These are phyloP conservation scores for Larix sibirica DNA, from an alignment of 83 land plant genomes.

Conservation along the genomic window DNA sequence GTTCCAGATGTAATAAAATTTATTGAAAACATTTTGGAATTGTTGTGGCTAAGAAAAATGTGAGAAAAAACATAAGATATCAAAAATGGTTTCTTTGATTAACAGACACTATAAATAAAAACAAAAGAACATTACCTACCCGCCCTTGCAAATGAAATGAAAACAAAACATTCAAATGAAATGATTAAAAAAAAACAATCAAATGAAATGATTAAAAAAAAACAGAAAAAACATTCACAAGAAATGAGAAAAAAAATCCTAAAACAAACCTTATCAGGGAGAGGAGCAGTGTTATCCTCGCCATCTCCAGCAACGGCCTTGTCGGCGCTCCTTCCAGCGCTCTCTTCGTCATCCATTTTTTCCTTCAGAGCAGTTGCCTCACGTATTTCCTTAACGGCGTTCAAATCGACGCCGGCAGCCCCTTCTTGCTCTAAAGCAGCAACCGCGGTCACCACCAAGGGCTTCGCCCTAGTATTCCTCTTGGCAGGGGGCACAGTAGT, in stretches of 20 bases:
- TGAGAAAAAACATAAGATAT: neutral
- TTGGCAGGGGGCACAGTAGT: neutral
- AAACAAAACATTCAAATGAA: neutral
- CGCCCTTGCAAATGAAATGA: neutral
- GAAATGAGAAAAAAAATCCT: neutral
- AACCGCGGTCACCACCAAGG: neutral
- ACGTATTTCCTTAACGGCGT: neutral
- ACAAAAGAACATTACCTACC: neutral
- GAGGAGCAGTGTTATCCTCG: constrained; percentile 48
- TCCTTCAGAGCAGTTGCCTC: constrained; percentile 7
- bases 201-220: neutral
- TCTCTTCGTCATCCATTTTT: constrained; percentile 36
- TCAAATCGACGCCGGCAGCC: neutral
- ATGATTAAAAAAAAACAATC: neutral
- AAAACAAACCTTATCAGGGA: constrained; percentile 37
- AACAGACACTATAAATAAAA: neutral
- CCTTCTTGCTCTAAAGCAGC: neutral
- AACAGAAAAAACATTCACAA: neutral
- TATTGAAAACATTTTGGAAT: neutral
- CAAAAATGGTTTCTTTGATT: neutral
- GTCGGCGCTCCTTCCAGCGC: constrained; percentile 38
- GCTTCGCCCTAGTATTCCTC: neutral
- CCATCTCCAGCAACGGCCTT: constrained; percentile 39
- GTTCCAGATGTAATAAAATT: neutral
- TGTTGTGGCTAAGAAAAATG: no score